Evolutionary conservation across 129 eudicot species (phyloP).

Genomic region (Centrapalus pauciflorus): DNA sequence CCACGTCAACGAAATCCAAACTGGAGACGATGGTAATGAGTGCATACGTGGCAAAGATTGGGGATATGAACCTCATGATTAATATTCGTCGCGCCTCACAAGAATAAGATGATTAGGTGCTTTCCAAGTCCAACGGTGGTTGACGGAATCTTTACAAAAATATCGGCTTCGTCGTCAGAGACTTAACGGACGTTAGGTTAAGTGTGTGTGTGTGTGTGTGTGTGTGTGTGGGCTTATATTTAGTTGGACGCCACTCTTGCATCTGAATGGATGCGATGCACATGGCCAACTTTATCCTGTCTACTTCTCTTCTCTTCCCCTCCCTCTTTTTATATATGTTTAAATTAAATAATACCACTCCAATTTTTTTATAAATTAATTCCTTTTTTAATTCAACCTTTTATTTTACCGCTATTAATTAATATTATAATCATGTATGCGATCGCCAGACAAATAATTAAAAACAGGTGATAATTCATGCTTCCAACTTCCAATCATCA

Average conservation of each 20-base stretch:
- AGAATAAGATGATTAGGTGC: conserved; percentile 12
- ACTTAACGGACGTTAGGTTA: conserved; percentile 10
- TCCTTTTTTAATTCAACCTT: too few relatives aligned
- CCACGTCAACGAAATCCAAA: neutral
- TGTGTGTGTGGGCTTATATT: too few relatives aligned
- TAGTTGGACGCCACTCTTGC: conserved; percentile 16
- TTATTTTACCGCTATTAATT: too few relatives aligned
- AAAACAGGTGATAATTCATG: too few relatives aligned
- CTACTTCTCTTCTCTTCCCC: too few relatives aligned
- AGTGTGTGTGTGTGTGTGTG: too few relatives aligned
- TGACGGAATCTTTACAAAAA: conserved; percentile 12
- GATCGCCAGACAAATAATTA: too few relatives aligned
- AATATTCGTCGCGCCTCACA: conserved; percentile 9
- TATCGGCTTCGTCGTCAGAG: neutral
- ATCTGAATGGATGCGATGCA: conserved; percentile 9
- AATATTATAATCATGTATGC: too few relatives aligned
- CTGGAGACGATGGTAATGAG: neutral
- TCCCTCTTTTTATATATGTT: too few relatives aligned
- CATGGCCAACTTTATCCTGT: conserved; percentile 12
- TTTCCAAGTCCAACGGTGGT: conserved; percentile 10
- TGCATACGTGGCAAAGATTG: conserved; percentile 8
- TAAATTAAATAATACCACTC: too few relatives aligned
- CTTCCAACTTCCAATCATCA: too few relatives aligned
- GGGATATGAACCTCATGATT: conserved; percentile 8
- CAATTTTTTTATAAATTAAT: too few relatives aligned